Base-by-base conservation (phyloP, 805 yeast species). In the Yarrowia divulgata region DNA sequence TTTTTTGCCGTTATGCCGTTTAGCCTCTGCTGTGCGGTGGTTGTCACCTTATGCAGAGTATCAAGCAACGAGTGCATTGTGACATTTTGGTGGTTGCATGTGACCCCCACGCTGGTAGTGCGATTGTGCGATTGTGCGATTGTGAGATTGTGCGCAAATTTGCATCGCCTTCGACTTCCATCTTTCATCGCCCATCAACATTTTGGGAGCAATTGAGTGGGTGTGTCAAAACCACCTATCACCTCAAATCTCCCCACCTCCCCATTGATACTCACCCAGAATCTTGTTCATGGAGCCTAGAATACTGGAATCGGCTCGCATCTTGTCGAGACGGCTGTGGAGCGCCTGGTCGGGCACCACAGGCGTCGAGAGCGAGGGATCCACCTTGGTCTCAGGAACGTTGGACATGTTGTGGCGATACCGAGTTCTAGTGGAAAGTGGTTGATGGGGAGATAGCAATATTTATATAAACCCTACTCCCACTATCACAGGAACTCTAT, bases 261-360 rank as follows among this genome's bases (percentile, higher is more conserved):
- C 29, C 29, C 2, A 2, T 4, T 23, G 29, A 13, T 60, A 60
- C 66, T 60, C 66, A 60, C 66, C 82, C 60, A 81, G 78, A 68
- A 81, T 75, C 78, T 85, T 84, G 79, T 84, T 84, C 79, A 85
- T 84, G 69, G 83, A 77, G 63, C 87, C 86, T 49, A 85, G 79
- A 69, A 85, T 81, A 69, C 78, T 74, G 58, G 81, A 76, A 68
- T 77, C 78, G 18, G 74, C 76, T 43, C 81, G 79, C 76, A 79
- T 77, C 64, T 75, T 75, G 72, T 78, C 79, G 72, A 78, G 73
- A 6, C 62, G 60, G 62, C 43, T 66, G 69, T 40, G 52, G 12
- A 40, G 62, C 5, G 35, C 69, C 69, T 50, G 52, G 3, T 29
- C 13, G 49, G 69, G 68, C 68, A 63, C 68, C 68, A 48, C 57